Evolutionary conservation across 2,329 filamentous ascomycete genomes (phyloP), one percentile per base, ranked within the genome.

Genomic region (Ascochyta rabiei): DNA sequence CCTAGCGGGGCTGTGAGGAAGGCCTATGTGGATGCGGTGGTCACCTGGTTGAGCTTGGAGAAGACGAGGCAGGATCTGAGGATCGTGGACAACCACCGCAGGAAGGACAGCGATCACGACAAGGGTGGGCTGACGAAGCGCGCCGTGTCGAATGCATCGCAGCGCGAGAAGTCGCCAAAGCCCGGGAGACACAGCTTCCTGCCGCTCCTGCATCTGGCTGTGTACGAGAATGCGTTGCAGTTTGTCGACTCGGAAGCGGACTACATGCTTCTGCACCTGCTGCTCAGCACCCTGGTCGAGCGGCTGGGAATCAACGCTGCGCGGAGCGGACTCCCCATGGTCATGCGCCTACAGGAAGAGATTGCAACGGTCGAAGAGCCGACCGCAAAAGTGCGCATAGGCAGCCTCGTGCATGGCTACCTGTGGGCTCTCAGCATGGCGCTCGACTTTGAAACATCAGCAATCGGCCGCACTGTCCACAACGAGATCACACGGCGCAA

Each of bases 141-240:
- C 56, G 88, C 85, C 2, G 85, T 88, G 3, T 92, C 90, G 1
- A 88, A 82, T 63, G 83, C 87, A 6, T 88, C 88, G 3, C 76
- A 78, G 21, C 72, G 84, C 51, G 88, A 90, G 35, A 86, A 83
- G 57, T 78, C 79, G 15, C 70, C 77, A 18, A 82, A 79, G 57
- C 76, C 77, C 8, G 78, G 80, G 3, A 83, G 84, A 37, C 86
- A 86, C n/a, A 87, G 86, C 35, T 97, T 96, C 70, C 76, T 97
- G 43, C 85, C 91, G 48, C 80, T 96, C 3, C 80, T 98, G 3
- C 93, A 97, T 75, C 81, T 97, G 39, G 88, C 89, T 44, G 84
- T 95, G n/a, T 97, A 96, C 73, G 93, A 98, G 72, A 90, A 90
- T 62, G 89, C 90, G 7, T 77, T 93, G 19, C 89, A 95, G 64